phyloP scores from a whole-genome alignment of 2,329 filamentous ascomycete species.

The Trichoderma endophyticum region DNA sequence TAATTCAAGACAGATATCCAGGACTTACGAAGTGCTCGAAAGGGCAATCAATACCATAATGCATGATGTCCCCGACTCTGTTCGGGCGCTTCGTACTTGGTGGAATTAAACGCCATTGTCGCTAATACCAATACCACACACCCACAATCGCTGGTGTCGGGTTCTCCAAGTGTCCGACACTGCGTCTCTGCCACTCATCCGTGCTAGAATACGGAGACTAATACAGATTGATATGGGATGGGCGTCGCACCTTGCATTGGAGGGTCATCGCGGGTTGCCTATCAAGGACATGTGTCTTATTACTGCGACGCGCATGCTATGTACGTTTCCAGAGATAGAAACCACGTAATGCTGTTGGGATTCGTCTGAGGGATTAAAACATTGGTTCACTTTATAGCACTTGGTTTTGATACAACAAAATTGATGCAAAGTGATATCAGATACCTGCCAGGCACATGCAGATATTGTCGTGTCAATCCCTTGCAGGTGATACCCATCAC shows the following conservation, averaged over 20 bases:
- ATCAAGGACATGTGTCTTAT: not conserved
- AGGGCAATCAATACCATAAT: not conserved
- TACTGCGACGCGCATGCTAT: not conserved
- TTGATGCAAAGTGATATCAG: not conserved
- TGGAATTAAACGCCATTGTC: conserved; percentile 1
- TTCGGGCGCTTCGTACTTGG: not conserved
- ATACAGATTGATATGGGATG: conserved; percentile 8
- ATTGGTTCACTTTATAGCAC: not conserved
- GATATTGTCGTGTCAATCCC: not conserved
- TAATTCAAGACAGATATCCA: not conserved
- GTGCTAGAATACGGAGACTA: not conserved
- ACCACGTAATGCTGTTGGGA: not conserved
- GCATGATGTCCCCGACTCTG: not conserved
- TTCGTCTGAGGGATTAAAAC: conserved; percentile 3
- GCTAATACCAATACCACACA: not conserved
- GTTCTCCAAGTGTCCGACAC: conserved; percentile 1
- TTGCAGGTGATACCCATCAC: not conserved
- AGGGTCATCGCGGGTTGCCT: not conserved
- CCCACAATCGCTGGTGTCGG: conserved; percentile 11
- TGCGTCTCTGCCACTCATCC: not conserved
- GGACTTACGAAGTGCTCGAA: not conserved
- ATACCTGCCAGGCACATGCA: not conserved
- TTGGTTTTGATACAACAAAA: not conserved
- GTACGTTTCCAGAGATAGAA: not conserved
- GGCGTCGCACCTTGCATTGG: not conserved